phyloP scores from a whole-genome alignment of 2,329 filamentous ascomycete genomes.

The Periglandula ipomoeae region DNA sequence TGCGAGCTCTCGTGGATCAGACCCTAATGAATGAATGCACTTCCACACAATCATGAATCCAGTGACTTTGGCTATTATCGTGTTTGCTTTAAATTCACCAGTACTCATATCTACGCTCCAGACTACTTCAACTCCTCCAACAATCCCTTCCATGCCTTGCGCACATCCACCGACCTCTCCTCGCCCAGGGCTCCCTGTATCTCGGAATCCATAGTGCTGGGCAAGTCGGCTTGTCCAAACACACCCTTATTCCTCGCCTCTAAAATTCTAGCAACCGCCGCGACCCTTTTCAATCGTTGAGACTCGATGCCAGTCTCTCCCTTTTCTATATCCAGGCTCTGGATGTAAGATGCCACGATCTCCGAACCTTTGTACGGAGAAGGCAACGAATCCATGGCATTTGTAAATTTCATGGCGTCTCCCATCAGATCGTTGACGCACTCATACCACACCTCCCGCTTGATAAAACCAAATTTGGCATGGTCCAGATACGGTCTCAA shows the following conservation, averaged over 20 bases:
- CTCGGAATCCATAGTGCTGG: constrained; percentile 22
- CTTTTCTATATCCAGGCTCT: constrained; percentile 36
- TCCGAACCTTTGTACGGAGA: constrained; percentile 10
- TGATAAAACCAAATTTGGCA: constrained; percentile 31
- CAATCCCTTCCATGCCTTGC: constrained; percentile 32
- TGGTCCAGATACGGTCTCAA: constrained; percentile 32
- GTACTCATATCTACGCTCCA: background rate
- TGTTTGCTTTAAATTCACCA: background rate
- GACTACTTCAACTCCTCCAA: constrained; percentile 18
- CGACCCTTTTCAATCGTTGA: constrained; percentile 39
- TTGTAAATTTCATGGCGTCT: constrained; percentile 22
- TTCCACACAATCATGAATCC: background rate
- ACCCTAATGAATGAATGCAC: too few relatives aligned
- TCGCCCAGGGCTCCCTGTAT: constrained; percentile 25
- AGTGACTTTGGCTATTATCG: background rate
- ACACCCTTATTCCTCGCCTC: constrained; percentile 33
- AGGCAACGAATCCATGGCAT: constrained; percentile 13
- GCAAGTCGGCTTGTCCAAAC: constrained; percentile 25
- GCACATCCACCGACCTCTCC: constrained; percentile 37
- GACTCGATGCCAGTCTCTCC: constrained; percentile 40
- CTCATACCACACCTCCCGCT: constrained; percentile 44
- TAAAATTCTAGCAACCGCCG: constrained; percentile 33
- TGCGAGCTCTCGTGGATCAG: too few relatives aligned
- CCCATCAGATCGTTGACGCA: constrained; percentile 38
- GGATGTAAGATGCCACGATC: constrained; percentile 29